These are phyloP conservation scores for Alternaria postmessia DNA, from an alignment of 2,329 filamentous ascomycete species.

Conservation along the genomic window DNA sequence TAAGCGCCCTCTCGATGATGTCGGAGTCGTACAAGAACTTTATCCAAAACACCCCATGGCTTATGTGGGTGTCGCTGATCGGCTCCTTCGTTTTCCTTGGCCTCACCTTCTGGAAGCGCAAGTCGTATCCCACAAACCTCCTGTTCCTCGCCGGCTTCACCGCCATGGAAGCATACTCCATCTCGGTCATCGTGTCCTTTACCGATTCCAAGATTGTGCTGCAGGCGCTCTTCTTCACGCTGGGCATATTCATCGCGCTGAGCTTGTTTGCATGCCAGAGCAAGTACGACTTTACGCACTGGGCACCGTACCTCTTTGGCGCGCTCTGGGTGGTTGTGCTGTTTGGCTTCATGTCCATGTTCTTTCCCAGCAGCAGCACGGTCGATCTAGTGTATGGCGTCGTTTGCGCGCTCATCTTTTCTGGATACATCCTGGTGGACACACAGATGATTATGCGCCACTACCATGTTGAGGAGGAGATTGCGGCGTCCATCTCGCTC, in stretches of 20 bases:
- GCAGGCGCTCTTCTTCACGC: conserved; percentile 86
- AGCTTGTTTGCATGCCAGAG: conserved; percentile 92
- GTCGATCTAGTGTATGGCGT: conserved; percentile 87
- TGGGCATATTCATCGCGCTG: conserved; percentile 69
- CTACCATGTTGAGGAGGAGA: conserved; percentile 98
- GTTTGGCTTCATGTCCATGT: conserved; percentile 90
- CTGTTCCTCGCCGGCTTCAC: conserved; percentile 93
- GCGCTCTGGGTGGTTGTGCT: conserved; percentile 88
- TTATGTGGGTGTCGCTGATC: conserved; percentile 83
- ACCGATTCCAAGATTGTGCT: conserved; percentile 86
- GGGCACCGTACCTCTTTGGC: conserved; percentile 95
- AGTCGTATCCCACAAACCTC: conserved; percentile 89
- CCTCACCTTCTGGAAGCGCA: conserved; percentile 53
- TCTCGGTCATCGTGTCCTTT: conserved; percentile 91
- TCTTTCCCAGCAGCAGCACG: conserved; percentile 84
- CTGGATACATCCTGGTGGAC: conserved; percentile 92
- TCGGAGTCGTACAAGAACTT: conserved; percentile 79
- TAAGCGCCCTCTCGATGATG: conserved; percentile 88
- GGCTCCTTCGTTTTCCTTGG: conserved; percentile 48
- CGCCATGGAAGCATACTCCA: conserved; percentile 87
- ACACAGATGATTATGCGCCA: conserved; percentile 95
- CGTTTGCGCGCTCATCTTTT: conserved; percentile 85
- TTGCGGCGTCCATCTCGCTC: conserved; percentile 90
- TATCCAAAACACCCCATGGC: conserved; percentile 83
- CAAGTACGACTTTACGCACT: conserved; percentile 97